A percentile compares a stretch with the other conserved stretches of the same genome.
These are phyloP conservation scores for Chalaropsis thielavioides DNA, from an alignment of 2,329 filamentous ascomycete species.

Conservation along the genomic window DNA sequence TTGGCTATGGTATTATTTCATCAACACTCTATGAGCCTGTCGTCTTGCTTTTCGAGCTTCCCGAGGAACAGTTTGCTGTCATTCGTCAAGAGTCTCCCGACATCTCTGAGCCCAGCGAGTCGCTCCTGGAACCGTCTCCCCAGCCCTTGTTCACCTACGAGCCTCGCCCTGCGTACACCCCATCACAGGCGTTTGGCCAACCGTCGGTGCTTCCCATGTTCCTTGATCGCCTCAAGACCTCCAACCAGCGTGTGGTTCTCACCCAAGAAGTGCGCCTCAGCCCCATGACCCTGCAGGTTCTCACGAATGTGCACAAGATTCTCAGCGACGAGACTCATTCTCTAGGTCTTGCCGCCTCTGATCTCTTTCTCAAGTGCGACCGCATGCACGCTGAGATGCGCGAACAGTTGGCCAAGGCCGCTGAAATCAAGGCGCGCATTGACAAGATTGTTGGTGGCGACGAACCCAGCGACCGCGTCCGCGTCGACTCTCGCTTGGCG, in stretches of 20 bases:
- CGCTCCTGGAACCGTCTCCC: not conserved
- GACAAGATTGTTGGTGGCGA: conserved; percentile 44
- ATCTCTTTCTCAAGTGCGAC: conserved; percentile 58
- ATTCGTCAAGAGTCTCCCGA: conserved; percentile 14
- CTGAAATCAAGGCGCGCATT: conserved; percentile 50
- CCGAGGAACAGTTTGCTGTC: conserved; percentile 34
- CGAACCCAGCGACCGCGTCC: conserved; percentile 42
- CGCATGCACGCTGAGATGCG: conserved; percentile 52
- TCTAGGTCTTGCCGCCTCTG: conserved; percentile 54
- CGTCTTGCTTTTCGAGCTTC: conserved; percentile 43
- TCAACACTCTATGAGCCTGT: conserved; percentile 44
- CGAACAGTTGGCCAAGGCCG: conserved; percentile 51
- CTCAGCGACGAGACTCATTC: conserved; percentile 54
- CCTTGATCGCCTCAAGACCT: conserved; percentile 42
- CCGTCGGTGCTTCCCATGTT: conserved; percentile 41
- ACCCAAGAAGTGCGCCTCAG: conserved; percentile 56
- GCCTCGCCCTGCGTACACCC: conserved; percentile 52
- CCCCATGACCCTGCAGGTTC: conserved; percentile 53
- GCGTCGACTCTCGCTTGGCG: conserved; percentile 33
- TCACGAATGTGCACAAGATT: conserved; percentile 59
- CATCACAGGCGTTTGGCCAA: conserved; percentile 45
- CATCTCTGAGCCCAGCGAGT: conserved; percentile 1
- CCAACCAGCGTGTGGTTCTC: conserved; percentile 45
- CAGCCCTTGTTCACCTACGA: conserved; percentile 41
- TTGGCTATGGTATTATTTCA: conserved; percentile 49